Conservation (phyloP, 257 asterid species). For the Linderniella brevidens region DNA sequence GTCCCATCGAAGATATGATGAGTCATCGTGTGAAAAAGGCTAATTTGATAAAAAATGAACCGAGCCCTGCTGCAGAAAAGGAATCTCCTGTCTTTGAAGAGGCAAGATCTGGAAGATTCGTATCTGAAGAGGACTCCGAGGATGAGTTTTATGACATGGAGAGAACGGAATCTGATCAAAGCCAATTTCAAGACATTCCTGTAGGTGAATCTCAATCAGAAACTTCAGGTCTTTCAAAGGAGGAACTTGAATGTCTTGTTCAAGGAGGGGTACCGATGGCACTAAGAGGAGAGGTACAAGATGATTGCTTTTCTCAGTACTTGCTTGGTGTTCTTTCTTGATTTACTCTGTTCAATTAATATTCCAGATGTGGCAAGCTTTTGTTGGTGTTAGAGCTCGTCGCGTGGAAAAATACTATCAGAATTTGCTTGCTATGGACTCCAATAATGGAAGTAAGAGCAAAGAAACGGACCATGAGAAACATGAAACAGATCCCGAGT, state of each 20-base stretch:
- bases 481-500: conserved; percentile 17
- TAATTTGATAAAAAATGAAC: conserved; percentile 16
- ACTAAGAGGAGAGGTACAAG: conserved; percentile 84
- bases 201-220: conserved; percentile 25
- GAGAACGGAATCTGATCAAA: conserved; percentile 68
- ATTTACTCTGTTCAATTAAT: conserved; percentile 10
- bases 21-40: conserved; percentile 47
- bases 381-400: conserved; percentile 78
- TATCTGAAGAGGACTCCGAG: conserved; percentile 86
- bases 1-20: conserved; percentile 66
- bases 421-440: conserved; percentile 46
- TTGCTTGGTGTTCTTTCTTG: conserved; percentile 4
- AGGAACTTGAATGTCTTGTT: conserved; percentile 81
- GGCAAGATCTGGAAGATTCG: conserved; percentile 37
- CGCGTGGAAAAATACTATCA: conserved; percentile 77
- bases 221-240: conserved; percentile 44
- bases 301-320: conserved; percentile 2
- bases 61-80: conserved; percentile 16
- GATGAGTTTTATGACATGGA: conserved; percentile 93
- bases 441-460: conserved; percentile 20
- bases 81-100: conserved; percentile 33
- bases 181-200: conserved; percentile 21
- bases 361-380: conserved; percentile 96
- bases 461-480: conserved; percentile 18
- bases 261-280: conserved; percentile 99